These are phyloP conservation scores for Yarrowia divulgata DNA, from an alignment of 805 yeast genomes.

Conservation along the genomic window DNA sequence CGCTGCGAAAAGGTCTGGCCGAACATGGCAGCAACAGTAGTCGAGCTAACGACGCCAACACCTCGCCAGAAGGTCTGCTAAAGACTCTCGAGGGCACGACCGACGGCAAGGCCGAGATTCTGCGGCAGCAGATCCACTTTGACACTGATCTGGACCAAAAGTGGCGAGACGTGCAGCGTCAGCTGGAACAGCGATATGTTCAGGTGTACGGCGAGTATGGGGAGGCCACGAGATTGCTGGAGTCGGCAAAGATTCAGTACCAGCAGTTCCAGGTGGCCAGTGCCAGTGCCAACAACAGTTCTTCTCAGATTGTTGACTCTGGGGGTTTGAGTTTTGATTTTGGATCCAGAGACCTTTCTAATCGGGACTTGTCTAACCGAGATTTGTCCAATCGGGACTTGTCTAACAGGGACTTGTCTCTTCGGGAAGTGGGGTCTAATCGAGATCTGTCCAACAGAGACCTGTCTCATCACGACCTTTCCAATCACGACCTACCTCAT, in stretches of 20 bases:
- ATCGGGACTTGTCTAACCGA: too few relatives aligned
- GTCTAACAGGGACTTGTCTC: too few relatives aligned
- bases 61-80: background rate
- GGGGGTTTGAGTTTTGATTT: background rate
- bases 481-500: too few relatives aligned
- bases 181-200: constrained; percentile 51
- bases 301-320: constrained; percentile 4
- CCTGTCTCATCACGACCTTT: too few relatives aligned
- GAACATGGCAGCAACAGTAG: constrained; percentile 1
- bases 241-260: constrained; percentile 40
- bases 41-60: background rate
- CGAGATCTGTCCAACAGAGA: too few relatives aligned
- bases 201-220: constrained; percentile 49
- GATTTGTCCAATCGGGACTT: too few relatives aligned
- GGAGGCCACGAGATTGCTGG: constrained; percentile 46
- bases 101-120: constrained; percentile 38
- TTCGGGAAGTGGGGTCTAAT: too few relatives aligned
- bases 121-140: constrained; percentile 44
- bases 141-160: constrained; percentile 49
- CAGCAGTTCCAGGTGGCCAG: constrained; percentile 31
- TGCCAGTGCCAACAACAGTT: constrained; percentile 42
- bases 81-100: background rate
- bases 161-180: constrained; percentile 51
- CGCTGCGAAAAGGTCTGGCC: background rate
- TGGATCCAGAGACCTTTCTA: background rate